phyloP scores from a whole-genome alignment of 768 basidiomycete genomes.

The Lentinula raphanica region DNA sequence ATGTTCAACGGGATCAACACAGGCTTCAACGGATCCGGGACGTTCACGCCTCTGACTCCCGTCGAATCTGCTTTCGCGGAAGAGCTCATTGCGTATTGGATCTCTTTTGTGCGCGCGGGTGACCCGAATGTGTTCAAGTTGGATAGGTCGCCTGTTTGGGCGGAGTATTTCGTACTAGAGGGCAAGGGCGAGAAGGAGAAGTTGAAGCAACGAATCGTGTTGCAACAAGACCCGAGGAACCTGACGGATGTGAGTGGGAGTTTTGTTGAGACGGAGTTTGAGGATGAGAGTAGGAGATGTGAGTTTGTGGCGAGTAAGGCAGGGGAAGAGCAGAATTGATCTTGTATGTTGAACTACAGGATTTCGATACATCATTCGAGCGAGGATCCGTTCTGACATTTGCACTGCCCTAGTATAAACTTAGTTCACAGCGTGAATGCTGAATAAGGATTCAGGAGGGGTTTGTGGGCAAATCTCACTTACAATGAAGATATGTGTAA shows the following conservation, averaged over 20 bases:
- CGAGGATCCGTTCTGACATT: no score
- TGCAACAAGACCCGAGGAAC: slow-evolving; percentile 32
- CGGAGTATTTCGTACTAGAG: slow-evolving; percentile 25
- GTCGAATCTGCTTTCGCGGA: slow-evolving; percentile 46
- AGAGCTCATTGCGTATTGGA: slow-evolving; percentile 62
- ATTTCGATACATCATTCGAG: no score
- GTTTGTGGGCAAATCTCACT: no score
- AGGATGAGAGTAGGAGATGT: slow-evolving; percentile 32
- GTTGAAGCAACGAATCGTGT: slow-evolving; percentile 33
- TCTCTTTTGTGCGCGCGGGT: slow-evolving; percentile 56
- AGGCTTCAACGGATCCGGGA: slow-evolving; percentile 51
- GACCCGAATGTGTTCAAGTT: slow-evolving; percentile 55
- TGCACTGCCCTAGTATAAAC: no score
- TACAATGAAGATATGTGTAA: no score
- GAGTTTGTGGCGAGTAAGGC: slow-evolving; percentile 30
- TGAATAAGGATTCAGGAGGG: no score
- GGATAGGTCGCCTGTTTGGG: slow-evolving; percentile 45
- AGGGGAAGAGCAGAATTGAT: slow-evolving; percentile 29
- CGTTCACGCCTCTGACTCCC: slow-evolving; percentile 40
- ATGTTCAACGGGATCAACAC: slow-evolving; percentile 58
- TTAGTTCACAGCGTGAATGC: no score
- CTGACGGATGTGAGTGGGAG: slow-evolving; percentile 32
- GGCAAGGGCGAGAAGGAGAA: no score
- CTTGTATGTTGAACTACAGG: no score
- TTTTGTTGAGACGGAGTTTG: slow-evolving; percentile 33